Evolutionary conservation across 768 basidiomycete species (phyloP).

Genomic region (Amylocystis lapponica): DNA sequence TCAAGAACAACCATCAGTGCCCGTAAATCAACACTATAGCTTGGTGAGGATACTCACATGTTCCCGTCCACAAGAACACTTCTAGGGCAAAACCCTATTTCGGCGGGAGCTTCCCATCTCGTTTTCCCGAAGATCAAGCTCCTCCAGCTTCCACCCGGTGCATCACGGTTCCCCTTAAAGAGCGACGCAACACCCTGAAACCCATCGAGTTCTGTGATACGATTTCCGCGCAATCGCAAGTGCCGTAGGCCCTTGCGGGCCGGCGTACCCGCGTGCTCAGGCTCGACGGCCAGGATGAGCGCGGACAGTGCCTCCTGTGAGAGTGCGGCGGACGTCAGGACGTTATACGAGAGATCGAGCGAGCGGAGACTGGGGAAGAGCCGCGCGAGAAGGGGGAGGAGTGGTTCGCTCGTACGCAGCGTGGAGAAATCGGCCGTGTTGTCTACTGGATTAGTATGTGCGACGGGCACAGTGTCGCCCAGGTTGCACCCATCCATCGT

Average conservation of each 20-base stretch:
- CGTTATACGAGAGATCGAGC: constrained; percentile 75
- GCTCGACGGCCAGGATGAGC: constrained; percentile 40
- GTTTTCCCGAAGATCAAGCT: constrained; percentile 79
- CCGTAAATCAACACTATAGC: neutral
- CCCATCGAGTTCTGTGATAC: constrained; percentile 53
- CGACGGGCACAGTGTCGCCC: constrained; percentile 48
- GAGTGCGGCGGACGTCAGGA: constrained; percentile 49
- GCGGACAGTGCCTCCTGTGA: constrained; percentile 39
- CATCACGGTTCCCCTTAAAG: constrained; percentile 60
- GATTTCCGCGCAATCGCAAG: constrained; percentile 66
- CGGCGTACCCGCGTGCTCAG: constrained; percentile 2
- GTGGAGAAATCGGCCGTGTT: constrained; percentile 30
- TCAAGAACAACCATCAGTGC: neutral
- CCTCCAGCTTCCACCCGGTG: constrained; percentile 72
- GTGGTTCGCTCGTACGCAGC: constrained; percentile 42
- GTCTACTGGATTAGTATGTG: neutral
- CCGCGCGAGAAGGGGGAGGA: constrained; percentile 52
- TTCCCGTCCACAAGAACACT: constrained; percentile 84
- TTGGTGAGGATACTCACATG: constrained; percentile 43
- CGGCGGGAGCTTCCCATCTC: constrained; percentile 63
- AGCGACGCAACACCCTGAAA: constrained; percentile 54
- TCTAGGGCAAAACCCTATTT: constrained; percentile 76
- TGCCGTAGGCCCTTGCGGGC: constrained; percentile 53
- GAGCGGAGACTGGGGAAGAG: constrained; percentile 68
- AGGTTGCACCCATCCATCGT: constrained; percentile 70